Conservation (phyloP, 805 yeast genomes). For the Candida methanosorbosa region DNA sequence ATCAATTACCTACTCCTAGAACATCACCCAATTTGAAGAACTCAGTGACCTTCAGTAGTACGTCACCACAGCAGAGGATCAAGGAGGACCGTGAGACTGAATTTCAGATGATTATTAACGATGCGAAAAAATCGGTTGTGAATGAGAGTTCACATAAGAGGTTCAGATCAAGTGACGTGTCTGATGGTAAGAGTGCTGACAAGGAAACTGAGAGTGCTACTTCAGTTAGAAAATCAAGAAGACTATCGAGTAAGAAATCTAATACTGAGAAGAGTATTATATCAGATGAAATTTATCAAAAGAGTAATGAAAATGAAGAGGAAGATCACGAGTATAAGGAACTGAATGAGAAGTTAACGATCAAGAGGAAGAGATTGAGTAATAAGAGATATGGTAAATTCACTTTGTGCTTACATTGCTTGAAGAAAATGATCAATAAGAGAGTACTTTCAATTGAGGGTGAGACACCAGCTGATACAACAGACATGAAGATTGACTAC, state of each 20-base stretch:
- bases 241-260: conserved; percentile 8
- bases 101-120: conserved; percentile 12
- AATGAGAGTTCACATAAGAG: neutral
- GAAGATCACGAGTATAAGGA: no score
- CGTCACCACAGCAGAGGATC: neutral
- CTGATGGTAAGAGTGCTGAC: conserved; percentile 1
- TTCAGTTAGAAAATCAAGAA: conserved; percentile 6
- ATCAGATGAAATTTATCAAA: no score
- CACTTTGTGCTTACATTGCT: conserved; percentile 19
- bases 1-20: conserved; percentile 20
- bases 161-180: neutral
- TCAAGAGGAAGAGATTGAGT: conserved; percentile 13
- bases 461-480: no score
- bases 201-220: conserved; percentile 3
- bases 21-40: no score
- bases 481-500: no score
- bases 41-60: conserved; percentile 4
- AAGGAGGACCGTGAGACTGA: conserved; percentile 17
- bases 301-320: no score
- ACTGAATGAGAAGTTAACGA: no score
- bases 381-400: conserved; percentile 17
- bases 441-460: no score
- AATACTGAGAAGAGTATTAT: neutral
- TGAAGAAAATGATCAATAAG: no score
- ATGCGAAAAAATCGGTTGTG: conserved; percentile 8